These are phyloP conservation scores for Akanthomyces uredinophilus DNA, from an alignment of 2,329 filamentous ascomycete genomes.

Conservation along the genomic window DNA sequence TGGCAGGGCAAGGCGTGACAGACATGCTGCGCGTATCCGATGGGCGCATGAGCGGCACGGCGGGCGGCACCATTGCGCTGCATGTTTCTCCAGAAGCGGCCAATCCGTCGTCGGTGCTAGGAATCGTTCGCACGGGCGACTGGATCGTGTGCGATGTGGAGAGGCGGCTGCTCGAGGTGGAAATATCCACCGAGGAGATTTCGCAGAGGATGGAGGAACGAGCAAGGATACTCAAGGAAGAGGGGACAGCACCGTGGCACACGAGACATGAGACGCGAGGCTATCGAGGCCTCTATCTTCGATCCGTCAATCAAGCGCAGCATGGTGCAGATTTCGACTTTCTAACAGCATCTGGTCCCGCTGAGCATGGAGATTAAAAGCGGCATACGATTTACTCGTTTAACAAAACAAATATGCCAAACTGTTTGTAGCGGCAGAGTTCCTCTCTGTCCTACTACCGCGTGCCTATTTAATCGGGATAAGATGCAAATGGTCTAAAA, in stretches of 20 bases:
- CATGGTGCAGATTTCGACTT: conserved; percentile 59
- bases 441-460: too few species aligned
- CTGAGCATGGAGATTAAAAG: not conserved
- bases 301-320: conserved; percentile 55
- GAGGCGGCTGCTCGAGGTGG: conserved; percentile 51
- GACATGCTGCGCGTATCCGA: conserved; percentile 86
- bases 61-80: conserved; percentile 83
- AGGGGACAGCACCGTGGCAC: conserved; percentile 28
- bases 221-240: conserved; percentile 36
- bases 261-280: conserved; percentile 41
- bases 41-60: conserved; percentile 80
- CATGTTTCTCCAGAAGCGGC: conserved; percentile 85
- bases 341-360: conserved; percentile 41
- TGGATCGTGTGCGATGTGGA: conserved; percentile 72
- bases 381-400: too few species aligned
- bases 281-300: conserved; percentile 55
- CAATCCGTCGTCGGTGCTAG: conserved; percentile 68
- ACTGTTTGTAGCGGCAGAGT: too few species aligned
- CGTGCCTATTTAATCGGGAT: too few species aligned
- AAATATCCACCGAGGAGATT: conserved; percentile 68
- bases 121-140: conserved; percentile 71
- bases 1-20: conserved; percentile 65
- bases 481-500: too few species aligned
- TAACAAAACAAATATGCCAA: too few species aligned
- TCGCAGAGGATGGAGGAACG: conserved; percentile 54